phyloP scores from a whole-genome alignment of 208 protist genomes.

The Trypanosoma lewisi region DNA sequence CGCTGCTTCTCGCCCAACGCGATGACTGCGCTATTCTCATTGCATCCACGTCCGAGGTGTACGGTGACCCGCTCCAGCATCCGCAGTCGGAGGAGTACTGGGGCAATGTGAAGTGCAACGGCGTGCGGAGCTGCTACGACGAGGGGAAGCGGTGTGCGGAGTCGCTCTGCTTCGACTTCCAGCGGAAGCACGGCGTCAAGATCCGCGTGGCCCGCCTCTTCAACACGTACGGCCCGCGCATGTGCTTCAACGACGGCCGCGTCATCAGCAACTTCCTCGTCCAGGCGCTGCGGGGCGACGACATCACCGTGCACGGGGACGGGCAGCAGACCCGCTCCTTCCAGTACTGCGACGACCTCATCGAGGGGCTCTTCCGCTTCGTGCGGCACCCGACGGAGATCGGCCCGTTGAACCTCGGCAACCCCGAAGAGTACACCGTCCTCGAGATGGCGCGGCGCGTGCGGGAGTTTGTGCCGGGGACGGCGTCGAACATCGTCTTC shows the following conservation, averaged over 20 bases:
- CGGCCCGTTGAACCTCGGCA: constrained; percentile 71
- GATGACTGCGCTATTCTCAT: constrained; percentile 78
- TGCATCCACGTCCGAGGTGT: constrained; percentile 93
- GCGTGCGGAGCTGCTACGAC: constrained; percentile 94
- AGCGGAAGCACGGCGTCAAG: constrained; percentile 58
- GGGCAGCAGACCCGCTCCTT: constrained; percentile 91
- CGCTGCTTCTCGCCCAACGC: constrained; percentile 86
- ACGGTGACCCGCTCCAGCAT: constrained; percentile 89
- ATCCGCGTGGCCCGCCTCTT: constrained; percentile 94
- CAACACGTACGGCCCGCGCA: constrained; percentile 96
- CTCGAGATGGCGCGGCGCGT: constrained; percentile 54
- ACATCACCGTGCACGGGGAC: constrained; percentile 92
- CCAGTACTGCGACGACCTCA: constrained; percentile 77
- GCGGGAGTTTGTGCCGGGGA: constrained; percentile 31
- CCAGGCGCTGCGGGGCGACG: constrained; percentile 68
- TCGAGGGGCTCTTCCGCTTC: constrained; percentile 58
- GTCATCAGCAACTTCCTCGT: constrained; percentile 96
- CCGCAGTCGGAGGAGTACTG: constrained; percentile 91
- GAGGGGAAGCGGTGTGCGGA: constrained; percentile 95
- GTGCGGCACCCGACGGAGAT: constrained; percentile 51
- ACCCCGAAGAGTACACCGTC: constrained; percentile 69
- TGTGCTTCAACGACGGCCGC: constrained; percentile 94
- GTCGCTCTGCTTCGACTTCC: constrained; percentile 90
- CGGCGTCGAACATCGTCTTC: constrained; percentile 52
- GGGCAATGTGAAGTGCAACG: constrained; percentile 91